Evolutionary conservation across 495 filamentous ascomycete genomes (phyloP).

Genomic region (Lasiosphaeria ovina): DNA sequence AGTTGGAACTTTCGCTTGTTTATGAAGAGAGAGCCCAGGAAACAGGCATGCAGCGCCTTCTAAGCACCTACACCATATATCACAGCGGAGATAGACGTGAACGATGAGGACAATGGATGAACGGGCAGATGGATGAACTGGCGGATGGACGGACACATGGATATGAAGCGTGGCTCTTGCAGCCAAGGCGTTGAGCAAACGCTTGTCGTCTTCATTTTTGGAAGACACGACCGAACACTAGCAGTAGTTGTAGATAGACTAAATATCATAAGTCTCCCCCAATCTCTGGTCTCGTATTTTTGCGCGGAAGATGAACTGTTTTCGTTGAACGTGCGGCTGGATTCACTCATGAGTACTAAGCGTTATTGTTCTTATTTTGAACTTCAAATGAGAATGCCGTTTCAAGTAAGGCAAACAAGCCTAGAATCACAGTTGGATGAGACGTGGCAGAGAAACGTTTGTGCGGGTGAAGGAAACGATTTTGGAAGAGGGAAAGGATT

Average conservation of each 20-base stretch:
- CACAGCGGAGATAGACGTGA: background rate
- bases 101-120: background rate
- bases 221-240: constrained; percentile 7
- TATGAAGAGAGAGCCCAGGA: background rate
- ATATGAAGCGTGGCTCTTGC: background rate
- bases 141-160: background rate
- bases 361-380: too few relatives aligned
- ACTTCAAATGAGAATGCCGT: too few relatives aligned
- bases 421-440: too few relatives aligned
- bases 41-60: background rate
- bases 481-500: too few relatives aligned
- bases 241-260: constrained; percentile 24
- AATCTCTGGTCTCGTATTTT: background rate
- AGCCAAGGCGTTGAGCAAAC: too few relatives aligned
- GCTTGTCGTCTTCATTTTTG: constrained; percentile 3
- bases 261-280: constrained; percentile 19
- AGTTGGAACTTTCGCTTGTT: background rate
- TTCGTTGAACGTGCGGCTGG: too few relatives aligned
- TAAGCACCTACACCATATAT: background rate
- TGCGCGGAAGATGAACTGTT: too few relatives aligned
- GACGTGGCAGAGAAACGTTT: too few relatives aligned
- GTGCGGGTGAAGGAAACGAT: too few relatives aligned
- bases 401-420: too few relatives aligned
- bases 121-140: background rate
- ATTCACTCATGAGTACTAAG: too few relatives aligned